Evolutionary conservation across 345 rosid species (phyloP), one percentile per base, ranked within the genome.

Genomic region (Corymbia maculata): DNA sequence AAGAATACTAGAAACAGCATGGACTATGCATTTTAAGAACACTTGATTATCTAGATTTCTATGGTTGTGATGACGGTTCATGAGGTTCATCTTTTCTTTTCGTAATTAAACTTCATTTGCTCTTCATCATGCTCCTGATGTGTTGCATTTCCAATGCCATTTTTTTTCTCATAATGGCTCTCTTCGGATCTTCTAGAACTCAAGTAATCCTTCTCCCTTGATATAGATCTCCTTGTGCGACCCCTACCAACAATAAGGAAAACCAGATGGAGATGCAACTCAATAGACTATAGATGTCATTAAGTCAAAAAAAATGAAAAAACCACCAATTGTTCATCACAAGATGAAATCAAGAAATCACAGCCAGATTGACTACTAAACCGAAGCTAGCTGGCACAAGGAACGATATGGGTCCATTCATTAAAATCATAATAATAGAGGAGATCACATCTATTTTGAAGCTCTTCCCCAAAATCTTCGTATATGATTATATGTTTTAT

Each of bases 191-290:
- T 3, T 75, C 82, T 47, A 36, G 82, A 75, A 36, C 82, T 36
- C 82, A 75, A 75, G 82, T 9, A 44, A 75, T 36, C 82, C 26
- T 9, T 19, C 22, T 92, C 94, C 88, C 93, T 92, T 61, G 93
- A 93, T 90, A 90, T 91, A 87, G 95, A 93, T 90, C 95, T 93
- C 90, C 91, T 93, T 61, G 92, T 87, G 90, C 14, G 86, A 89
- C 82, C 91, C 92, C 97, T 95, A 88, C 70, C 68, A 92, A 32
- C 30, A 6, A 21, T 87, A 88, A 90, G 86, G 42, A 88, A 51
- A 36, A 75, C 36, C 49, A 75, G 82, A 75, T 70, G 82, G 47
- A 70, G 82, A 36, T 36, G 82, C 47, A 70, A 17, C 82, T 70
- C 36, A 8, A 70, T 21, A 36, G 24, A 70, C 80, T 16, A 16